A percentile compares a stretch with the other conserved stretches of the same genome.
These are phyloP conservation scores for Aspergillus wentii DNA, from an alignment of 495 filamentous ascomycete genomes.

Conservation along the genomic window DNA sequence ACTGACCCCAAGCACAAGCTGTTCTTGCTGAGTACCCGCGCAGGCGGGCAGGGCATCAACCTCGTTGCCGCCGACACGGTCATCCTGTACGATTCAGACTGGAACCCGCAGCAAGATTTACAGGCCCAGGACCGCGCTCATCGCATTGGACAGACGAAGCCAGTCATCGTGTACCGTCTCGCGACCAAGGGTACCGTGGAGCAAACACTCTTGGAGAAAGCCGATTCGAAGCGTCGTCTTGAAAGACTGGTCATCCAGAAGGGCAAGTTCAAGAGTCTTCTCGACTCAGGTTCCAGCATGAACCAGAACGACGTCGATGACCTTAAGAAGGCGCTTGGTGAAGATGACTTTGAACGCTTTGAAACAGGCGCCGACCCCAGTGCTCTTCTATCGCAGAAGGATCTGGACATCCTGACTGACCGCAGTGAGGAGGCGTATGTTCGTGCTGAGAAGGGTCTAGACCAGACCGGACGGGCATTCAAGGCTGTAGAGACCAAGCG, in stretches of 20 bases:
- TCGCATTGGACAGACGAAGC: conserved; percentile 86
- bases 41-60: conserved; percentile 95
- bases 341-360: conserved; percentile 53
- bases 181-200: conserved; percentile 93
- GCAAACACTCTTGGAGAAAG: conserved; percentile 79
- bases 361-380: conserved; percentile 46
- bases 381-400: conserved; percentile 67
- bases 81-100: conserved; percentile 77
- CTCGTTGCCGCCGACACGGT: conserved; percentile 68
- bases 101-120: conserved; percentile 97
- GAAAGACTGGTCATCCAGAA: conserved; percentile 96
- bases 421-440: conserved; percentile 81
- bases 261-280: conserved; percentile 61
- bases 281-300: conserved; percentile 27
- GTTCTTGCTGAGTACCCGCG: conserved; percentile 85
- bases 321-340: conserved; percentile 40
- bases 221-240: conserved; percentile 88
- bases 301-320: conserved; percentile 38
- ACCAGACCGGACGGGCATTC: conserved; percentile 36
- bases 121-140: conserved; percentile 95
- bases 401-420: conserved; percentile 77
- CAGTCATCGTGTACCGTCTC: conserved; percentile 91
- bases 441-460: conserved; percentile 67
- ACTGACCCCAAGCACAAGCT: conserved; percentile 60
- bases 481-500: conserved; percentile 39